Evolutionary conservation across 306 rosid genomes (phyloP).

Genomic region (Urtica urens): DNA sequence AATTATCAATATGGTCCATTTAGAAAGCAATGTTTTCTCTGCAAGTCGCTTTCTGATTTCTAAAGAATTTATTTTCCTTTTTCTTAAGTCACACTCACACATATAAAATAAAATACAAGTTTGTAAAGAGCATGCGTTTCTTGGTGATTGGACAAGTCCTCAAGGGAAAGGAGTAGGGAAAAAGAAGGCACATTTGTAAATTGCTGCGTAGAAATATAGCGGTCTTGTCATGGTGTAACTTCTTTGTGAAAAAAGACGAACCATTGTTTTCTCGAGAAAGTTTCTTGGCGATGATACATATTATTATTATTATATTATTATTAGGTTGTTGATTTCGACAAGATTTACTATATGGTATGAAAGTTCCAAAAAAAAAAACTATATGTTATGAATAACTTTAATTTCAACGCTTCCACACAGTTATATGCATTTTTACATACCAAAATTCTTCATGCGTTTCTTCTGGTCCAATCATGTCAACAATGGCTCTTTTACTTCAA

Average conservation of each 20-base stretch:
- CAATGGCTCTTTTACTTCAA: too few relatives aligned
- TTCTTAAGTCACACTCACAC: neutral
- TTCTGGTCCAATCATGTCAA: neutral
- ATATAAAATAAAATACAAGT: neutral
- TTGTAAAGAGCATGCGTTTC: neutral
- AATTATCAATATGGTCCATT: slow-evolving; percentile 3
- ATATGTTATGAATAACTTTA: too few relatives aligned
- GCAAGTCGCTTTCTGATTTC: neutral
- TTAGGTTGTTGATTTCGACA: too few relatives aligned
- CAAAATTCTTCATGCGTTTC: neutral
- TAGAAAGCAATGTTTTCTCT: neutral
- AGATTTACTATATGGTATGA: too few relatives aligned
- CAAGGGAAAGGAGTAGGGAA: neutral
- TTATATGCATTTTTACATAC: neutral
- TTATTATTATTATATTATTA: neutral
- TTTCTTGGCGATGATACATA: slow-evolving; percentile 8
- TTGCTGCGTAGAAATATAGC: too few relatives aligned
- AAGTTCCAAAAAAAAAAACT: too few relatives aligned
- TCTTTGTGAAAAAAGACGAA: neutral
- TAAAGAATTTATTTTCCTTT: too few relatives aligned
- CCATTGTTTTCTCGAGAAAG: neutral
- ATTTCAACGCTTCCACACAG: neutral
- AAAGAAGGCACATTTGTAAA: neutral
- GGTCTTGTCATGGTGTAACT: neutral
- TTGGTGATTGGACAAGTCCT: neutral